These are phyloP conservation scores for Purshia tridentata DNA, from an alignment of 306 rosid species.

Conservation along the genomic window DNA sequence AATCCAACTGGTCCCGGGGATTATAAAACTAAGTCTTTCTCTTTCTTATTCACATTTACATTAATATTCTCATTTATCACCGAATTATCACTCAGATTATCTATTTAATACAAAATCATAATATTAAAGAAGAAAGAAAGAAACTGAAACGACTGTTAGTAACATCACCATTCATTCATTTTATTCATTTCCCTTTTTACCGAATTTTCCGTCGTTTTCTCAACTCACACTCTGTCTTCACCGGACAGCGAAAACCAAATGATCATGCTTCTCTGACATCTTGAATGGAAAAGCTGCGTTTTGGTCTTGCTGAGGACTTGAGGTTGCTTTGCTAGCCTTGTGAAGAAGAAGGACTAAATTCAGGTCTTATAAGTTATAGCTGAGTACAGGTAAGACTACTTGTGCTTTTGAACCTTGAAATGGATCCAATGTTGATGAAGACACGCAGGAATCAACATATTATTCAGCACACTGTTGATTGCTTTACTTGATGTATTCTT, in stretches of 20 bases:
- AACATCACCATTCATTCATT: neutral
- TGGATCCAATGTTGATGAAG: neutral
- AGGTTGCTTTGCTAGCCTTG: neutral
- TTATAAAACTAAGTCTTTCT: neutral
- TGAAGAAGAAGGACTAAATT: neutral
- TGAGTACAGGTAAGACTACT: neutral
- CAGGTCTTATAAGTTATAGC: neutral
- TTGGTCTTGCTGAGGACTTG: neutral
- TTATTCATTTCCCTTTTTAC: neutral
- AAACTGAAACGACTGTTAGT: conserved; percentile 15
- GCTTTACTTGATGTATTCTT: neutral
- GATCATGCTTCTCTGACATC: neutral
- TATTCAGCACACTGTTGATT: neutral
- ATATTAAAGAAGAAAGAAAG: too few species aligned
- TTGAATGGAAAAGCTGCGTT: conserved; percentile 1
- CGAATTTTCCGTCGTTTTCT: neutral
- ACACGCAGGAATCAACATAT: neutral
- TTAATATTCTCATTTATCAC: neutral
- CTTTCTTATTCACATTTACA: neutral
- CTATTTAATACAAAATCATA: neutral
- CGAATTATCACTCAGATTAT: neutral
- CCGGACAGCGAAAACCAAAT: neutral
- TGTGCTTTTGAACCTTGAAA: neutral
- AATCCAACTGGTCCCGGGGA: neutral
- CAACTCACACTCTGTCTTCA: neutral